phyloP scores from a whole-genome alignment of 2,329 filamentous ascomycete species.

The Akanthomyces dipterigenus region DNA sequence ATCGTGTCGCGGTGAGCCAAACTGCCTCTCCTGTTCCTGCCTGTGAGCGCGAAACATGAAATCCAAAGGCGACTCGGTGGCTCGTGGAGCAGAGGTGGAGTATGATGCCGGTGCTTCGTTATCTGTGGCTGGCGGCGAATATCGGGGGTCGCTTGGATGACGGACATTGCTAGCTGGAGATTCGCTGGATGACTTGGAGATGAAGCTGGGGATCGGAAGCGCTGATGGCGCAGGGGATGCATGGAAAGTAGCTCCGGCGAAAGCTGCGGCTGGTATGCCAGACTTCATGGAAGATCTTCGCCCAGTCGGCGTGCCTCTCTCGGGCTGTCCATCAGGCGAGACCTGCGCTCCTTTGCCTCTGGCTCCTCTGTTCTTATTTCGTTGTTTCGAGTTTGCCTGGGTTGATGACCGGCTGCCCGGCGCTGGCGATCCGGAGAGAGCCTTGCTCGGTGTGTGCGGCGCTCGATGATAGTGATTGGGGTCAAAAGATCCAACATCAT shows the following conservation, averaged over 20 bases:
- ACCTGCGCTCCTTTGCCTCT: constrained; percentile 21
- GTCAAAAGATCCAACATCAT: constrained; percentile 34
- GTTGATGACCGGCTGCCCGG: constrained; percentile 18
- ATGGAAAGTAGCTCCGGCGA: constrained; percentile 91
- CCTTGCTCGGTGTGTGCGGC: constrained; percentile 43
- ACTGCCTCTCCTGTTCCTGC: constrained; percentile 62
- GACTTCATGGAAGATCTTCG: constrained; percentile 39
- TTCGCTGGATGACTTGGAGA: constrained; percentile 65
- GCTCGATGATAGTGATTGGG: constrained; percentile 27
- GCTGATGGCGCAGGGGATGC: constrained; percentile 87
- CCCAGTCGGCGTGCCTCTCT: constrained; percentile 35
- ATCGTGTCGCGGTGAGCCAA: constrained; percentile 41
- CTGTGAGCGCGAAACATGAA: constrained; percentile 85
- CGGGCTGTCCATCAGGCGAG: constrained; percentile 36
- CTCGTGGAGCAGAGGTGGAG: constrained; percentile 25
- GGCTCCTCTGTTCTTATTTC: constrained; percentile 24
- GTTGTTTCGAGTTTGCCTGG: constrained; percentile 22
- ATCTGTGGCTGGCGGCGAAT: constrained; percentile 47
- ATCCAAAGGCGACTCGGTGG: constrained; percentile 71
- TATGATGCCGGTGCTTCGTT: constrained; percentile 41
- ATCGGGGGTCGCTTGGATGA: constrained; percentile 34
- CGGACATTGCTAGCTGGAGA: constrained; percentile 38
- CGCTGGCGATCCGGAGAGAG: constrained; percentile 28
- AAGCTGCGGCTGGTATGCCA: constrained; percentile 49
- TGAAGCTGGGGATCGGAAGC: constrained; percentile 84